Conservation (phyloP, 768 basidiomycete species). For the Lepiota brunneoincarnata region DNA sequence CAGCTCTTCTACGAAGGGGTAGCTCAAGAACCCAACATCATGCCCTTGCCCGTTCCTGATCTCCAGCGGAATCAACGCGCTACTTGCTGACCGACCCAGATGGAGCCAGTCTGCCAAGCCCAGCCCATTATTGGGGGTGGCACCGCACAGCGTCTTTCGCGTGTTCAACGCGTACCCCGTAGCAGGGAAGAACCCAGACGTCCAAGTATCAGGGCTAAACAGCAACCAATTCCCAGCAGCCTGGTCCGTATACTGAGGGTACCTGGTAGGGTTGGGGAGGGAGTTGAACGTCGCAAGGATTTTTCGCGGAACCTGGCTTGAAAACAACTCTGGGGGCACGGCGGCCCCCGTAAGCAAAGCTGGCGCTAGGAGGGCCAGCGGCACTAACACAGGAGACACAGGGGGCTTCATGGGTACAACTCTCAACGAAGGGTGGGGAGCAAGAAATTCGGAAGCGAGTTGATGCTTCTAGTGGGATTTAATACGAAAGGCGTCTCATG, state of each 20-base stretch:
- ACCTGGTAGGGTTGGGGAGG: slow-evolving; percentile 40
- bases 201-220: slow-evolving; percentile 60
- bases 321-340: slow-evolving; percentile 52
- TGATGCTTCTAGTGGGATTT: neutral
- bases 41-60: slow-evolving; percentile 50
- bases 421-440: neutral
- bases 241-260: slow-evolving; percentile 60
- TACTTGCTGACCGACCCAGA: slow-evolving; percentile 49
- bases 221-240: slow-evolving; percentile 48
- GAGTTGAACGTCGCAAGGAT: slow-evolving; percentile 51
- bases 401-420: neutral
- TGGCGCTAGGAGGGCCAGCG: slow-evolving; percentile 4
- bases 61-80: slow-evolving; percentile 49
- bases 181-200: slow-evolving; percentile 65
- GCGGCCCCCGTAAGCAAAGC: slow-evolving; percentile 15
- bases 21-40: slow-evolving; percentile 72
- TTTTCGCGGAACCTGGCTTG: slow-evolving; percentile 55
- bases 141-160: slow-evolving; percentile 46
- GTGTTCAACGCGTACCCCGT: slow-evolving; percentile 58
- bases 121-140: slow-evolving; percentile 33
- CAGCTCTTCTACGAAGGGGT: slow-evolving; percentile 64
- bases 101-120: slow-evolving; percentile 53
- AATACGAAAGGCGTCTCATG: neutral
- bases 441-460: neutral
- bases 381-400: neutral